Evolutionary conservation across 768 basidiomycete genomes (phyloP).

Genomic region (Xanthoconium purpureum): DNA sequence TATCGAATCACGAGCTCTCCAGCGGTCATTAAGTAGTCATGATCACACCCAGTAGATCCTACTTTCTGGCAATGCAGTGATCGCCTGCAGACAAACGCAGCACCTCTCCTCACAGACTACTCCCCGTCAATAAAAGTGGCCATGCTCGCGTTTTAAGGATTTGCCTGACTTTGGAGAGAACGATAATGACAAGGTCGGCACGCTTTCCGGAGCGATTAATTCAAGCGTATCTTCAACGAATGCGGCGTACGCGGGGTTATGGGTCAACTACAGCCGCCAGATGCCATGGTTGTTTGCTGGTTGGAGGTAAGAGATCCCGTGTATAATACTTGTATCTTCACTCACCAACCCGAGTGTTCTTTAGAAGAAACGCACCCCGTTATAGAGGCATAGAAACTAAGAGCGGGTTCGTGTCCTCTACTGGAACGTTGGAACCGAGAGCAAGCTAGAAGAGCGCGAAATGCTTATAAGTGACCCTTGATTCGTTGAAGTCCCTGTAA

Average conservation of each 20-base stretch:
- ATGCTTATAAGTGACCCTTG: slow-evolving; percentile 74
- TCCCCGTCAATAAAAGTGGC: slow-evolving; percentile 79
- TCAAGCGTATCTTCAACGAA: slow-evolving; percentile 73
- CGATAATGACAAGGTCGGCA: slow-evolving; percentile 85
- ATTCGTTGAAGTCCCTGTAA: slow-evolving; percentile 76
- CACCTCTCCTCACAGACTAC: slow-evolving; percentile 29
- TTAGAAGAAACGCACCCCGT: slow-evolving; percentile 78
- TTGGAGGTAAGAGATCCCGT: neutral
- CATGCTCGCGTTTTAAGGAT: slow-evolving; percentile 68
- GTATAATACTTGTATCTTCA: neutral
- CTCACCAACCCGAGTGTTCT: slow-evolving; percentile 75
- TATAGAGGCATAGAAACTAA: slow-evolving; percentile 85
- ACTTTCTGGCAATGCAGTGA: neutral
- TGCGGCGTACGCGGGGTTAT: slow-evolving; percentile 83
- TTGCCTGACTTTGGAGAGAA: slow-evolving; percentile 41
- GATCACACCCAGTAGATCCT: neutral
- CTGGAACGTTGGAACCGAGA: slow-evolving; percentile 87
- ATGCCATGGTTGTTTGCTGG: no score
- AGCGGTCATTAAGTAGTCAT: neutral
- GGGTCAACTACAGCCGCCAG: slow-evolving; percentile 39
- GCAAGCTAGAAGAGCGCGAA: slow-evolving; percentile 73
- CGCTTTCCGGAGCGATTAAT: slow-evolving; percentile 76
- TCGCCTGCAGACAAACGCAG: neutral
- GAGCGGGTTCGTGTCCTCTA: slow-evolving; percentile 84
- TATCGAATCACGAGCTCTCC: neutral